Base-by-base conservation (phyloP, 2,329 filamentous ascomycete species). In the Xylariaceae sp. region DNA sequence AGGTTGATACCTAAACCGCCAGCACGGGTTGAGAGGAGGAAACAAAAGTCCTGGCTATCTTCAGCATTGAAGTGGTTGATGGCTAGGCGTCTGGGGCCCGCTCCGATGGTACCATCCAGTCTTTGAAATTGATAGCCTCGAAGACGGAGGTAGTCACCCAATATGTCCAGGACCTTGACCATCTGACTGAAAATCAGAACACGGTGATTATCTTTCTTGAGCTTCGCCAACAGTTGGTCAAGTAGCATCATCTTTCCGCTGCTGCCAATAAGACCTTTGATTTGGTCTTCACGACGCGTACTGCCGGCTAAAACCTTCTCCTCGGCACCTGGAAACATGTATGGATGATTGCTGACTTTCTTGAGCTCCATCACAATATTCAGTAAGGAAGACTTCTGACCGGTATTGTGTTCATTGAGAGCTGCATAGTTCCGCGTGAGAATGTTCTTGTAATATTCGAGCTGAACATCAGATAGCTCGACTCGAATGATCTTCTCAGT, bases 361-460 rank as follows among this genome's bases (percentile, higher is more conserved):
- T 99, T 99, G 70, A 99, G 76, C 74, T 99, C 94, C 94, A 99
- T 99, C 85, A 99, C 97, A 73, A 99, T 94, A 75, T 99, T 99
- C 64, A 99, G 79, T 11, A 99, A 78, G 0, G 93, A 97, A 66
- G 96, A 93, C 75, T 96, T 97, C 73, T 95, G 90, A 4, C 93
- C 94, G 62, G 86, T 90, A 50, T 88, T 87, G 51, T 92, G 93
- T 70, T 96, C 90, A 68, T 95, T 96, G 37, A 99, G 81, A 2
- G 93, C 94, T 35, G 92, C 87, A 70, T 99, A 99, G 72, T 99
- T 99, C 69, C 93, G 88, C 0, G 94, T 97, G 23, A 99, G 80
- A 60, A 99, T 97, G 71, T 97, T 97, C 77, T 97, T 97, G 80
- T 99, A 99, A 74, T 97, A 97, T 65, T 99, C 93, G 8, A 97